Evolutionary conservation across 805 yeast species (phyloP).

Genomic region (Saccharomyces paradoxus): DNA sequence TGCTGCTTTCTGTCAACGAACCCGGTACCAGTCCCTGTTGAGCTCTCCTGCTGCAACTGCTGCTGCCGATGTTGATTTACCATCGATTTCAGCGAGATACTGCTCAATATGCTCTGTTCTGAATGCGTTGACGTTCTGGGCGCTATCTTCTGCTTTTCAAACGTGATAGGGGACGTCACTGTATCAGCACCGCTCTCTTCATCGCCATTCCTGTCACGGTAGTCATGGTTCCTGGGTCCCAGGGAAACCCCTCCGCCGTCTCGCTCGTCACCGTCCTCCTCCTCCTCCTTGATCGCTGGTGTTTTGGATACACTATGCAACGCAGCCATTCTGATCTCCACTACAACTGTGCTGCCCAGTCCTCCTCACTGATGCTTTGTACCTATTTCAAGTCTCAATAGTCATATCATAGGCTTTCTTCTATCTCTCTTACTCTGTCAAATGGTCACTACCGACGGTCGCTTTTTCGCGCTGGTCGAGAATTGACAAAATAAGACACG

Average conservation of each 20-base stretch:
- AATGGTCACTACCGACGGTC: not conserved
- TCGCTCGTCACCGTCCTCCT: conserved; percentile 9
- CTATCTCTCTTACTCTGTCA: not conserved
- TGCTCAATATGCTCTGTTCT: conserved; percentile 39
- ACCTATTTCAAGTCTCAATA: not conserved
- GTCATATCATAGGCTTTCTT: not conserved
- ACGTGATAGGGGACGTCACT: conserved; percentile 23
- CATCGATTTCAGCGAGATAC: conserved; percentile 59
- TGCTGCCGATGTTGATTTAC: conserved; percentile 47
- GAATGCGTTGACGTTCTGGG: conserved; percentile 34
- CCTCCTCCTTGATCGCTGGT: conserved; percentile 16
- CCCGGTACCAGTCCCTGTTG: conserved; percentile 8
- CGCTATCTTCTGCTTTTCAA: conserved; percentile 57
- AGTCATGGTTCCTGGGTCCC: not conserved
- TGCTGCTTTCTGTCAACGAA: conserved; percentile 30
- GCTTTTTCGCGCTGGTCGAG: not conserved
- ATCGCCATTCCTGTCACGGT: not conserved
- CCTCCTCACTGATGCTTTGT: not conserved
- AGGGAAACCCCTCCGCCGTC: not conserved
- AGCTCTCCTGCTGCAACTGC: conserved; percentile 6
- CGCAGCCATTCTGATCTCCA: not conserved
- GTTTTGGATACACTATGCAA: conserved; percentile 5
- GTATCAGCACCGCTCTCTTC: not conserved
- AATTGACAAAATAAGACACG: not conserved
- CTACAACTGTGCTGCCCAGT: not conserved